A percentile compares a stretch with the other conserved stretches of the same genome.
Evolutionary conservation across 495 filamentous ascomycete genomes (phyloP).

Genomic region (Penicillium canariense): DNA sequence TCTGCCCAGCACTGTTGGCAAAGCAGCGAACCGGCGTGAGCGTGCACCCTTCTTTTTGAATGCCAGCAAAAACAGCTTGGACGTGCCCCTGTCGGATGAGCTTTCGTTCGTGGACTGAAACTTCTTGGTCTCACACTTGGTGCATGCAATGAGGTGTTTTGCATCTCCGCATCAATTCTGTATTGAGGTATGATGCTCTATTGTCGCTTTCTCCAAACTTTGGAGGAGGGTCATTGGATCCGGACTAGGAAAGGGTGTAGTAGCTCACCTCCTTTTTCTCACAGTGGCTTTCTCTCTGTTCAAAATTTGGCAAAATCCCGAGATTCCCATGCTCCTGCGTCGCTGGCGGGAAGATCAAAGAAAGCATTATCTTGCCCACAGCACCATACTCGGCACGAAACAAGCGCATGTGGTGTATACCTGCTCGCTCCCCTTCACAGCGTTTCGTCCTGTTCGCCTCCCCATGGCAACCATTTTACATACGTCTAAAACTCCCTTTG

Average conservation of each 20-base stretch:
- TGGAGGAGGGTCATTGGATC: background rate
- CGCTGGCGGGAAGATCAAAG: background rate
- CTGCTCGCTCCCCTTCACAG: background rate
- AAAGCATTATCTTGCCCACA: background rate
- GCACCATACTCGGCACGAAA: background rate
- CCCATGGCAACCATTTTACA: background rate
- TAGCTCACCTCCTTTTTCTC: background rate
- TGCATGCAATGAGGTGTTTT: background rate
- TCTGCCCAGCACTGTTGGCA: conserved; percentile 40
- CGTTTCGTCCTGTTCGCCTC: background rate
- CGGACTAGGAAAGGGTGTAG: too few relatives aligned
- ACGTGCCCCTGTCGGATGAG: background rate
- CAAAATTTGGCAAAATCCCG: background rate
- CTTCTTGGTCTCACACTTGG: background rate
- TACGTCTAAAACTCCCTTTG: background rate
- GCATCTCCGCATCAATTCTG: background rate
- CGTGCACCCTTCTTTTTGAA: background rate
- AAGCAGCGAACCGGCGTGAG: conserved; percentile 8
- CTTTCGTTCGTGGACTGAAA: background rate
- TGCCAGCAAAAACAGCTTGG: background rate
- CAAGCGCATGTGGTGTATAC: background rate
- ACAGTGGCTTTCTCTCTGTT: background rate
- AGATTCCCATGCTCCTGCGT: background rate
- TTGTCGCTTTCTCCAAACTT: background rate
- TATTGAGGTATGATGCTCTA: background rate